Evolutionary conservation across 2,329 filamentous ascomycete genomes (phyloP).

Genomic region (Zasmidium citrigriseum): DNA sequence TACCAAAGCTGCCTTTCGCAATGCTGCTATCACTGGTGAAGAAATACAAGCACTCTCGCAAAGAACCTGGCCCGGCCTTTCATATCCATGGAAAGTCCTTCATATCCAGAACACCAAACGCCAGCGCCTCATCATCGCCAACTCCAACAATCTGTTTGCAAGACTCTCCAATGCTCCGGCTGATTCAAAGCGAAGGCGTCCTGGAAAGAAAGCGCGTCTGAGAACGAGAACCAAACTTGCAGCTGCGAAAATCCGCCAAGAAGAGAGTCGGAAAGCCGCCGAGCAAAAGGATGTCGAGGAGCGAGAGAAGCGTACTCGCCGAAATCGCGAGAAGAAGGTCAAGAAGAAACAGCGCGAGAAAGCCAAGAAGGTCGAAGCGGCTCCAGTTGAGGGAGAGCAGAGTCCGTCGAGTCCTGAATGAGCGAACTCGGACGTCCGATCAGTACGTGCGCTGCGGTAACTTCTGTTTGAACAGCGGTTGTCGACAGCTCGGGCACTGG

Average conservation of each 20-base stretch:
- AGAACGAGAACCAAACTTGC: constrained; percentile 28
- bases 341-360: constrained; percentile 37
- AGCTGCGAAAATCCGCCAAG: constrained; percentile 22
- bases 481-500: neutral
- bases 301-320: constrained; percentile 34
- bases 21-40: constrained; percentile 19
- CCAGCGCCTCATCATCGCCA: constrained; percentile 10
- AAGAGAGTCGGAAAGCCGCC: constrained; percentile 25
- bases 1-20: constrained; percentile 11
- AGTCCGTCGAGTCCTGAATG: neutral
- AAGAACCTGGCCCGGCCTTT: constrained; percentile 18
- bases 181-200: constrained; percentile 27
- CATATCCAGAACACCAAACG: constrained; percentile 16
- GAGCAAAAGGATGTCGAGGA: constrained; percentile 32
- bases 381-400: neutral
- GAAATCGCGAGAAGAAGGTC: constrained; percentile 39
- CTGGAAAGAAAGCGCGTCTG: constrained; percentile 36
- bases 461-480: no score
- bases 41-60: constrained; percentile 15
- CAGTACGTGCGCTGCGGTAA: no score
- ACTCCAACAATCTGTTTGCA: constrained; percentile 7
- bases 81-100: constrained; percentile 26
- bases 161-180: constrained; percentile 4
- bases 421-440: no score
- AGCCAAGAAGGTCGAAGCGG: constrained; percentile 32